Conservation (phyloP, 2,329 filamentous ascomycete genomes). For the Cercospora berteroae region DNA sequence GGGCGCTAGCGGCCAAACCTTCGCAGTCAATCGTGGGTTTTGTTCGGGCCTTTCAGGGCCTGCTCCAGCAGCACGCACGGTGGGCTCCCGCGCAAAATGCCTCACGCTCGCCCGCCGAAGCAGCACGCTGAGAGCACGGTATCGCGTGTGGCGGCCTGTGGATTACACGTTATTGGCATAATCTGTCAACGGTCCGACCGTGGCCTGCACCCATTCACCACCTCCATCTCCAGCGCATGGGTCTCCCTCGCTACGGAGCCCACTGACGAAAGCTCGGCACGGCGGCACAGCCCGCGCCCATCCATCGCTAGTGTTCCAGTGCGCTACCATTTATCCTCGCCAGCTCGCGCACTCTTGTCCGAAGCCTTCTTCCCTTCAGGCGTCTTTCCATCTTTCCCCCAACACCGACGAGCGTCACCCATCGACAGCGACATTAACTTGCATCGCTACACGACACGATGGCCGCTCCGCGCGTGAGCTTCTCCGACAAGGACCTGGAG, state of each 20-base stretch:
- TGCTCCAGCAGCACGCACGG: slow-evolving; percentile 4
- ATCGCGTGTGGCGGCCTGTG: slow-evolving; percentile 15
- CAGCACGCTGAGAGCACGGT: no score
- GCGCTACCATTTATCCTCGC: slow-evolving; percentile 6
- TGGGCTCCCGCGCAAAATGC: slow-evolving; percentile 17
- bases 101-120: slow-evolving; percentile 9
- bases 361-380: slow-evolving; percentile 19
- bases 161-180: slow-evolving; percentile 25
- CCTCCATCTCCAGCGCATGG: slow-evolving; percentile 3
- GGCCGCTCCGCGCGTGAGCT: slow-evolving; percentile 42
- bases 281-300: slow-evolving; percentile 22
- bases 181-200: slow-evolving; percentile 25
- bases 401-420: slow-evolving; percentile 15
- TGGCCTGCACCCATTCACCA: slow-evolving; percentile 14
- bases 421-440: slow-evolving; percentile 34
- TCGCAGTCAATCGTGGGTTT: slow-evolving; percentile 8
- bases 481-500: slow-evolving; percentile 42
- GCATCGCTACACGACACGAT: slow-evolving; percentile 35
- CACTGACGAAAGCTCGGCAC: slow-evolving; percentile 24
- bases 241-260: slow-evolving; percentile 6
- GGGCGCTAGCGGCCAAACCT: background rate
- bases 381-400: slow-evolving; percentile 15
- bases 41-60: slow-evolving; percentile 15
- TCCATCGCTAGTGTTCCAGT: slow-evolving; percentile 8
- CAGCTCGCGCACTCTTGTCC: slow-evolving; percentile 7